Base-by-base conservation (phyloP, 1,284 basidiomycete species). In the Sporisorium iseilematis-ciliati region DNA sequence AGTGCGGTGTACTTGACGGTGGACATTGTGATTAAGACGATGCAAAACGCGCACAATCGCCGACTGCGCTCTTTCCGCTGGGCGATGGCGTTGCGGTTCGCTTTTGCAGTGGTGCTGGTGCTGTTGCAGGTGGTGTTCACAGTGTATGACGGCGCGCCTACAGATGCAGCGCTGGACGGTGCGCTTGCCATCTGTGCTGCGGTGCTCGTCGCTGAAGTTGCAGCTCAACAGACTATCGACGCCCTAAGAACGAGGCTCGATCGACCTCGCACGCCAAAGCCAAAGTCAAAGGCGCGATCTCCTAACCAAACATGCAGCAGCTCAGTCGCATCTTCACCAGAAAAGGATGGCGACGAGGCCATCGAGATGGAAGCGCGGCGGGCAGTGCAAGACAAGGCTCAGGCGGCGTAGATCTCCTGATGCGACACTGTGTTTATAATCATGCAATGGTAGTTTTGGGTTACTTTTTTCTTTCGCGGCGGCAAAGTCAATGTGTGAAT, bases 21-120 rank as follows among this genome's bases (percentile, higher is more conserved):
- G 23, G 66, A 69, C 31, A 68, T 69, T n/a, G 55, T 65, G 49
- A 61, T 74, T 57, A 74, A 74, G 53, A 51, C 52, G 18, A 74
- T 74, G 65, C 71, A 74, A 26, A 65, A 29, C 42, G 20, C 49
- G 25, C 35, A 10, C 20, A 23, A 51, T 33, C 54, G 57, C 42
- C 38, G 41, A 35, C 49, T 57, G 40, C 57, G 51, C 5, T 67
- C 70, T 16, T 74, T 74, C 21, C 53, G 56, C 0, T 42, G 21
- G 29, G 65, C 65, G 6, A 65, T 74, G 65, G 60, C 29, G 12
- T 10, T 61, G 31, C 57, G 70, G 0, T 68, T 74, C 31, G 31
- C 14, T 0, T 74, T 74, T 35, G 70, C 65, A 3, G 40, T 60
- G 7, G 16, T 74, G 8, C 61, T 74, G 14, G 52, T 65, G 2